Evolutionary conservation across 2,329 filamentous ascomycete genomes (phyloP).

Genomic region (Penicillium sp.): DNA sequence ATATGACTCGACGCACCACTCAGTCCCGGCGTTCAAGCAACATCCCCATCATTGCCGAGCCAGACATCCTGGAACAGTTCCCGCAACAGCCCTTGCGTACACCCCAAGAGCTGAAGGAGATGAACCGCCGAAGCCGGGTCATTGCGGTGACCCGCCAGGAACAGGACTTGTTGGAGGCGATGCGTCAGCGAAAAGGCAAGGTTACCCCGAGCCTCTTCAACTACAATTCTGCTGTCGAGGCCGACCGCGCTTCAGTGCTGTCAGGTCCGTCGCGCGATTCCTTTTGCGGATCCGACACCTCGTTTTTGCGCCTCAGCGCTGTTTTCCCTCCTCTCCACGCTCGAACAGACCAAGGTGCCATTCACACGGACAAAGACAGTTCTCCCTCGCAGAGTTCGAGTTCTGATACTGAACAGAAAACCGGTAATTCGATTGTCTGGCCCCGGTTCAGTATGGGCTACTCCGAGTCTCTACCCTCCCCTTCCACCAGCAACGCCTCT

Average conservation of each 20-base stretch:
- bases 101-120: conserved; percentile 28
- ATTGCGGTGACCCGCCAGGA: conserved; percentile 56
- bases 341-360: conserved; percentile 28
- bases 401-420: conserved; percentile 38
- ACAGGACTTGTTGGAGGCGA: conserved; percentile 51
- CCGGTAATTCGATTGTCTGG: conserved; percentile 30
- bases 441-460: conserved; percentile 36
- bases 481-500: conserved; percentile 37
- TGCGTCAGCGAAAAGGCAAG: conserved; percentile 49
- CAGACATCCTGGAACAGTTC: conserved; percentile 29
- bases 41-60: conserved; percentile 37
- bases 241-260: conserved; percentile 31
- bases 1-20: conserved; percentile 21
- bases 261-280: conserved; percentile 34
- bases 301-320: conserved; percentile 42
- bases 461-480: conserved; percentile 40
- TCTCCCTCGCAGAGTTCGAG: conserved; percentile 28
- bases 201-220: conserved; percentile 45
- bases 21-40: conserved; percentile 32
- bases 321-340: conserved; percentile 27
- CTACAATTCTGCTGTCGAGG: conserved; percentile 14
- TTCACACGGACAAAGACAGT: conserved; percentile 28
- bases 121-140: conserved; percentile 45
- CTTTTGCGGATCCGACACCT: conserved; percentile 38
- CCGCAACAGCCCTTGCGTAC: conserved; percentile 21